Evolutionary conservation across 768 basidiomycete genomes (phyloP).

Genomic region (Nidularia pulvinata): DNA sequence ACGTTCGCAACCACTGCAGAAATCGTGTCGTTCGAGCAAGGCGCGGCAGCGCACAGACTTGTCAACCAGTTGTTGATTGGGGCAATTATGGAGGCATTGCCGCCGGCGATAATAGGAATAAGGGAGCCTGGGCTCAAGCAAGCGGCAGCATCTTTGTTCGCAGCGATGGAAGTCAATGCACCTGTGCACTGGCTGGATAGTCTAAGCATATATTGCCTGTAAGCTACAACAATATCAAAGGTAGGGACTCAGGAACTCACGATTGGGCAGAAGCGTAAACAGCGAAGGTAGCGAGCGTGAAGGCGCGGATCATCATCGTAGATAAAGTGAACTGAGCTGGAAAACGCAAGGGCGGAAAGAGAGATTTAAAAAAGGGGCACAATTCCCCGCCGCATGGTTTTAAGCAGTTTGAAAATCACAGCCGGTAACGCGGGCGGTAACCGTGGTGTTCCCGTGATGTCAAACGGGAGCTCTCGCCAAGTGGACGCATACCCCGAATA

Average conservation of each 20-base stretch:
- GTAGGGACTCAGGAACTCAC: slow-evolving; percentile 32
- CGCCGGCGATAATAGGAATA: slow-evolving; percentile 31
- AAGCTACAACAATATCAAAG: too few relatives aligned
- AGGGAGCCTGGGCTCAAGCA: slow-evolving; percentile 52
- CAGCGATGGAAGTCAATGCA: slow-evolving; percentile 42
- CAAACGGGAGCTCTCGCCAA: too few relatives aligned
- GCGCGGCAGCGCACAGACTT: slow-evolving; percentile 45
- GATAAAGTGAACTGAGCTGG: too few relatives aligned
- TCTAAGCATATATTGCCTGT: too few relatives aligned
- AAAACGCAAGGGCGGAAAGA: too few relatives aligned
- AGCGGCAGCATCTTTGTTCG: slow-evolving; percentile 36
- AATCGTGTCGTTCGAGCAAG: slow-evolving; percentile 64
- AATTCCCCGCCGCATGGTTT: too few relatives aligned
- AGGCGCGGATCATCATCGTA: slow-evolving; percentile 17
- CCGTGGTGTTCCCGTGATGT: too few relatives aligned
- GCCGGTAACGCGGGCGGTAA: too few relatives aligned
- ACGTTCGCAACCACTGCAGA: slow-evolving; percentile 51
- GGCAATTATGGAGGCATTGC: slow-evolving; percentile 37
- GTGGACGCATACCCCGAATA: too few relatives aligned
- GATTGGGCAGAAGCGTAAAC: slow-evolving; percentile 41
- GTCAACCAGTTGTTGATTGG: slow-evolving; percentile 62
- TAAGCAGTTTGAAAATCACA: too few relatives aligned
- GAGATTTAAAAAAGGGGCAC: too few relatives aligned
- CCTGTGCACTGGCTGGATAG: slow-evolving; percentile 49
- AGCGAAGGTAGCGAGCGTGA: slow-evolving; percentile 24